phyloP scores from a whole-genome alignment of 768 basidiomycete genomes.

The Lactarius vividus region DNA sequence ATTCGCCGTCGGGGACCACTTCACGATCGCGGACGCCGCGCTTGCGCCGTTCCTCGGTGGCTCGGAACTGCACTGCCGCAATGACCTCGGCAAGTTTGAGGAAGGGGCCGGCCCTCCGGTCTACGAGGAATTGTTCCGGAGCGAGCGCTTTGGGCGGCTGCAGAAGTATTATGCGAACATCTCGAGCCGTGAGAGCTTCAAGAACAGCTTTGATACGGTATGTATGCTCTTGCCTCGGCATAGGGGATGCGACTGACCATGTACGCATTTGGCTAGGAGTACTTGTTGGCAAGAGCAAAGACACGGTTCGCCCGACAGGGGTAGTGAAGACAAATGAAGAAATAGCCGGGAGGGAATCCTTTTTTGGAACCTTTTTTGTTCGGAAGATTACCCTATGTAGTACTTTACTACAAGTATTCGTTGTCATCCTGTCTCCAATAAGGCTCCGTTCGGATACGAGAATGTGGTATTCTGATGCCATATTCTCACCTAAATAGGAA shows the following conservation, averaged over 20 bases:
- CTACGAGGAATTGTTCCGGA: conserved; percentile 39
- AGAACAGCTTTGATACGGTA: conserved; percentile 50
- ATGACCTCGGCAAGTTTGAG: conserved; percentile 49
- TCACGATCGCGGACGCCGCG: conserved; percentile 58
- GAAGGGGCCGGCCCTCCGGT: conserved; percentile 41
- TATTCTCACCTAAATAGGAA: too few species aligned
- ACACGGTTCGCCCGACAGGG: neutral
- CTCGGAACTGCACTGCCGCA: conserved; percentile 39
- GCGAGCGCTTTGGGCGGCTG: conserved; percentile 46
- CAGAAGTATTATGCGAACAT: conserved; percentile 45
- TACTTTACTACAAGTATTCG: too few species aligned
- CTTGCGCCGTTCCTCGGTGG: conserved; percentile 58
- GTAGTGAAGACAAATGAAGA: neutral
- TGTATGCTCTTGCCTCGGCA: conserved; percentile 26
- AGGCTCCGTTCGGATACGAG: too few species aligned
- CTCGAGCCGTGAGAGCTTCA: conserved; percentile 49
- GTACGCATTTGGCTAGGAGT: neutral
- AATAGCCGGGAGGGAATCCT: neutral
- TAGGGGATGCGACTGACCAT: neutral
- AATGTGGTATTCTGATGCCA: too few species aligned
- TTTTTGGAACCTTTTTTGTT: too few species aligned
- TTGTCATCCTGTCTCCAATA: too few species aligned
- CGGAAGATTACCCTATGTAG: too few species aligned
- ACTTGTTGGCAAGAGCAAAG: neutral
- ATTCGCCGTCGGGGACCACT: conserved; percentile 42